These are phyloP conservation scores for Obelidium mucronatum DNA, from an alignment of 192 early-diverging fungal genomes.

Conservation along the genomic window DNA sequence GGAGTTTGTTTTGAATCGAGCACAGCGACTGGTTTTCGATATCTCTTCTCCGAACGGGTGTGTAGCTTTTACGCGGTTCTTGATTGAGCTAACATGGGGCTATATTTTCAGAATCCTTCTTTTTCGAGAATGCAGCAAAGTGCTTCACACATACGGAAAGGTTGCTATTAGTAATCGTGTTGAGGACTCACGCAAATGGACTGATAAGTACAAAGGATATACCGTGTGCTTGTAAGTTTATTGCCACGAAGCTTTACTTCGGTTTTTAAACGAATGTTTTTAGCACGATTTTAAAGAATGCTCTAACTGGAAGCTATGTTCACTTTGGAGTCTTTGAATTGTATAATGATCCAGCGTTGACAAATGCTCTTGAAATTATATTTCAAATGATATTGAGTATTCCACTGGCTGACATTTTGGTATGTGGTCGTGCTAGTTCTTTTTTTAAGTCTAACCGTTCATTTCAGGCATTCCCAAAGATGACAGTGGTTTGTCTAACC, in stretches of 20 bases:
- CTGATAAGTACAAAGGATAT: slow-evolving; percentile 76
- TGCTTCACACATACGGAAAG: slow-evolving; percentile 63
- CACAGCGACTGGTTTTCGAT: slow-evolving; percentile 80
- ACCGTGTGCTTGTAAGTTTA: slow-evolving; percentile 69
- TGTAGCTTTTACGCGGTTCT: not conserved
- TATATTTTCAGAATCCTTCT: slow-evolving; percentile 67
- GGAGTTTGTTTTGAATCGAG: slow-evolving; percentile 85
- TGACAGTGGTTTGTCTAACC: too few species aligned
- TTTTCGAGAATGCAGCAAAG: slow-evolving; percentile 84
- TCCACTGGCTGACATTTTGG: slow-evolving; percentile 70
- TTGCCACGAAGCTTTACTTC: not conserved
- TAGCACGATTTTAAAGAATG: slow-evolving; percentile 65
- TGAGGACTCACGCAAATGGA: slow-evolving; percentile 47
- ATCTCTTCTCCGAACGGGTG: slow-evolving; percentile 82
- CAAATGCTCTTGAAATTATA: slow-evolving; percentile 65
- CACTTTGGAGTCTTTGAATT: slow-evolving; percentile 92
- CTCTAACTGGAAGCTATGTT: slow-evolving; percentile 83
- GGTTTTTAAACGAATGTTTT: not conserved
- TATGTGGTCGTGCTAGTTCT: slow-evolving; percentile 5
- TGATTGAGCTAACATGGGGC: too few species aligned
- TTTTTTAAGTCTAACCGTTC: not conserved
- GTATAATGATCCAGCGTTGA: slow-evolving; percentile 83
- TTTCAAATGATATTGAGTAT: slow-evolving; percentile 77
- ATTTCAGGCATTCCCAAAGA: too few species aligned
- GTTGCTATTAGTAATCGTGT: slow-evolving; percentile 18